These are phyloP conservation scores for Stachybotrys elegans DNA, from an alignment of 2,329 filamentous ascomycete genomes.

Conservation along the genomic window DNA sequence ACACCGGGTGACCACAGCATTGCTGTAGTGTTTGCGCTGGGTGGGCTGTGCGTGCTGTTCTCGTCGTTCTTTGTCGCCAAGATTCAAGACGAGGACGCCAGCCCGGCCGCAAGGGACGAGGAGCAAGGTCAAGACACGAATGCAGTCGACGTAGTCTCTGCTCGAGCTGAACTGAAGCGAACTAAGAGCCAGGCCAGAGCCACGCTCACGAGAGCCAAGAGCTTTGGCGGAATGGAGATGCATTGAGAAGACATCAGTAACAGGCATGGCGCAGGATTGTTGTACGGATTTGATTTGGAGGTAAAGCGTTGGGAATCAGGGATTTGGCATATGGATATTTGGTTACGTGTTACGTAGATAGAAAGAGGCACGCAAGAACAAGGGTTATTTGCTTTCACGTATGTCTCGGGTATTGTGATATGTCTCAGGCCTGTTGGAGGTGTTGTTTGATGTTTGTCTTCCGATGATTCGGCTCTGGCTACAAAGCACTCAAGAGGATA, in stretches of 20 bases:
- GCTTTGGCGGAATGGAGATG: conserved; percentile 42
- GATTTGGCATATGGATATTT: no score
- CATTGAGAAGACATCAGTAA: no score
- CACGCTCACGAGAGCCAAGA: conserved; percentile 41
- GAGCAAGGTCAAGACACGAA: not conserved
- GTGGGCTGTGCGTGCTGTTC: conserved; percentile 70
- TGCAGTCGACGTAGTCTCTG: not conserved
- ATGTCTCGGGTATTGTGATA: no score
- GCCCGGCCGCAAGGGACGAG: conserved; percentile 33
- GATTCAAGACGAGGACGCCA: conserved; percentile 55
- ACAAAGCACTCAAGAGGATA: no score
- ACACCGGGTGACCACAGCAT: conserved; percentile 82
- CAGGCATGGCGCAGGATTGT: no score
- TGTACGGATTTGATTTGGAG: no score
- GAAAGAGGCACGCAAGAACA: no score
- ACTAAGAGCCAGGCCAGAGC: conserved; percentile 34
- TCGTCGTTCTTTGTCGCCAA: conserved; percentile 69
- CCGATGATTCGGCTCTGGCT: no score
- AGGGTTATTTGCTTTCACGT: no score
- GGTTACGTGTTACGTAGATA: no score
- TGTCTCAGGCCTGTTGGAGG: no score
- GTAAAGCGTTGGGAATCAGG: not conserved
- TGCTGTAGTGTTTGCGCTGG: conserved; percentile 78
- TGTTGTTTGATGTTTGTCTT: no score
- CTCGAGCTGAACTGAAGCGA: not conserved